Base-by-base conservation (phyloP, 2,329 filamentous ascomycete species). In the Cordyceps cicadae region DNA sequence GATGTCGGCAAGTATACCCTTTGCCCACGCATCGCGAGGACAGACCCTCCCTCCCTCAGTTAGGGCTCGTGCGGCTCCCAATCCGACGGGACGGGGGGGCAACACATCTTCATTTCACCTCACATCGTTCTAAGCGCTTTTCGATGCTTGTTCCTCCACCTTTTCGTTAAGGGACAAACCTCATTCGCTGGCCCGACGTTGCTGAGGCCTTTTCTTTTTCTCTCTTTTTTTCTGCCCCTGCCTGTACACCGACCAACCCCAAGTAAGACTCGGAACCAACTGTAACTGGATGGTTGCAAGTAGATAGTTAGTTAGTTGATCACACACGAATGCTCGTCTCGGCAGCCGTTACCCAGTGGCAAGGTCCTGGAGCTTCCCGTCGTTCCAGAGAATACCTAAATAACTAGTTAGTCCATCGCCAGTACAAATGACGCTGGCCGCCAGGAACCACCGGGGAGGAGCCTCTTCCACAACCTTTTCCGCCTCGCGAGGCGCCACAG, bases 401-500 rank as follows among this genome's bases (percentile, higher is more conserved):
- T 24, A 24, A 24, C 24, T 24, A 3, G 4, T 24, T 24, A 24
- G 4, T 24, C 24, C 24, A 24, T 24, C 24, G 24, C n/a, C n/a
- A n/a, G n/a, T n/a, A n/a, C 2, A 24, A 14, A 37, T 37, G 34
- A 37, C 34, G 12, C 34, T 14, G 34, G 34, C 34, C 11, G 34
- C 34, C 34, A 37, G 34, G 34, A 37, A 37, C 34, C 34, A 37
- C 34, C 34, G 12, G 34, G 29, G 34, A 37, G 9, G 2, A 37
- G 34, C 4, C 14, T n/a, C 41, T 32, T 49, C 19, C 19, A 12
- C 29, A 24, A 39, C 19, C 19, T 50, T 57, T 39, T 39, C 6
- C 24, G 53, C 53, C 53, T 56, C 41, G 43, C 17, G 29, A 48
- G 43, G 43, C 48, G 57, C 57, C 39, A 51, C 57, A 59, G 56